A percentile compares a stretch with the other conserved stretches of the same genome.
phyloP scores from a whole-genome alignment of 148 eudicot genomes.

The Agrostemma githago region DNA sequence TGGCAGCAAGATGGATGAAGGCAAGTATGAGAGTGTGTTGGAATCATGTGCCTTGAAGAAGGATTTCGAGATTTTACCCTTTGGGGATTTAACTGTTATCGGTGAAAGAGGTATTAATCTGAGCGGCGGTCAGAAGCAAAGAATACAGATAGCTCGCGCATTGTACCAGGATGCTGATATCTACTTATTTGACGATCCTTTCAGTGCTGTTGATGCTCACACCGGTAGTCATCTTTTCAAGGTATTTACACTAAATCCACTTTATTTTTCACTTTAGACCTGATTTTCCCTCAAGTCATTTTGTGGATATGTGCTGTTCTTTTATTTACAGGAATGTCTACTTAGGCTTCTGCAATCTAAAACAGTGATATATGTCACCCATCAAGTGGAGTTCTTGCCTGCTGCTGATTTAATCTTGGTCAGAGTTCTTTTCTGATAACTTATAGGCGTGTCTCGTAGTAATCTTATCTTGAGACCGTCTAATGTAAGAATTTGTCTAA shows the following conservation, averaged over 20 bases:
- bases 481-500: neutral
- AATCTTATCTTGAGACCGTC: no score
- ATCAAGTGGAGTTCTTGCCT: constrained; percentile 42
- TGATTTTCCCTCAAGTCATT: neutral
- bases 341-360: constrained; percentile 30
- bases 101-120: constrained; percentile 52
- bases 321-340: constrained; percentile 36
- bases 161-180: constrained; percentile 50
- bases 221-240: constrained; percentile 43
- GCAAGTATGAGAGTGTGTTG: constrained; percentile 32
- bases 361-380: constrained; percentile 41
- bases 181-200: constrained; percentile 52
- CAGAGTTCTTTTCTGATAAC: neutral
- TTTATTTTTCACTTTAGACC: no score
- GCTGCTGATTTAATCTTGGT: constrained; percentile 50
- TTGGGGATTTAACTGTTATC: constrained; percentile 40
- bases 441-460: no score
- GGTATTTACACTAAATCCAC: constrained; percentile 13
- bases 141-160: constrained; percentile 47
- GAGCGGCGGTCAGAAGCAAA: constrained; percentile 54
- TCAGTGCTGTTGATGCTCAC: constrained; percentile 55
- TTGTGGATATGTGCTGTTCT: neutral
- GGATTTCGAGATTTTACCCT: constrained; percentile 42
- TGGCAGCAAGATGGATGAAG: constrained; percentile 39
- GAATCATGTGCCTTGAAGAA: constrained; percentile 44